These are phyloP conservation scores for Ogataea neopini DNA, from an alignment of 805 yeast genomes.

Conservation along the genomic window DNA sequence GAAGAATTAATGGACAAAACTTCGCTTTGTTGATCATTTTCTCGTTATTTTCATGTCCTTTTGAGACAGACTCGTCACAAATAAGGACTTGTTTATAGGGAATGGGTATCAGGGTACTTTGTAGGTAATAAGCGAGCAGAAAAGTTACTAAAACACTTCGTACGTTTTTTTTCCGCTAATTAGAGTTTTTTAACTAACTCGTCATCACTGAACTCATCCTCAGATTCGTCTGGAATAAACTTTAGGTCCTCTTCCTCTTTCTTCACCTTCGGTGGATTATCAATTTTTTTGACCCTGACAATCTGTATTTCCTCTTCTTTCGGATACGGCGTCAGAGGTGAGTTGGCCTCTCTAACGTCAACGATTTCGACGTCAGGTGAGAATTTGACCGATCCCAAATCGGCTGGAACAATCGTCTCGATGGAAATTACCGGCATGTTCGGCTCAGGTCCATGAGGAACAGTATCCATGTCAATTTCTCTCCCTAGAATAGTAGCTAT, in stretches of 20 bases:
- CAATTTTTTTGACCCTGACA: background rate
- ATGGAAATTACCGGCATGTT: conserved; percentile 67
- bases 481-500: conserved; percentile 61
- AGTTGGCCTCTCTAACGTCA: conserved; percentile 37
- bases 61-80: too few species aligned
- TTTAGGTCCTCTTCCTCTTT: conserved; percentile 7
- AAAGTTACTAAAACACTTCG: too few species aligned
- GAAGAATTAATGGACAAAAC: too few species aligned
- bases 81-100: too few species aligned
- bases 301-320: conserved; percentile 27
- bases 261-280: conserved; percentile 8
- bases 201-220: conserved; percentile 28
- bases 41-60: too few species aligned
- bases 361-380: conserved; percentile 60
- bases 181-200: conserved; percentile 14
- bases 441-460: conserved; percentile 72
- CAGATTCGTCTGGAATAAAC: conserved; percentile 3
- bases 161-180: too few species aligned
- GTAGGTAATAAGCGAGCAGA: too few species aligned
- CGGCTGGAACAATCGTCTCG: conserved; percentile 65
- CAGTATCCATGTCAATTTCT: conserved; percentile 46
- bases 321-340: conserved; percentile 20
- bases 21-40: too few species aligned
- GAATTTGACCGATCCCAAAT: conserved; percentile 51
- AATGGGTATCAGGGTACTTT: too few species aligned